These are phyloP conservation scores for Syncephalastrum contaminatum DNA, from an alignment of 371 early-diverging fungal species.

Conservation along the genomic window DNA sequence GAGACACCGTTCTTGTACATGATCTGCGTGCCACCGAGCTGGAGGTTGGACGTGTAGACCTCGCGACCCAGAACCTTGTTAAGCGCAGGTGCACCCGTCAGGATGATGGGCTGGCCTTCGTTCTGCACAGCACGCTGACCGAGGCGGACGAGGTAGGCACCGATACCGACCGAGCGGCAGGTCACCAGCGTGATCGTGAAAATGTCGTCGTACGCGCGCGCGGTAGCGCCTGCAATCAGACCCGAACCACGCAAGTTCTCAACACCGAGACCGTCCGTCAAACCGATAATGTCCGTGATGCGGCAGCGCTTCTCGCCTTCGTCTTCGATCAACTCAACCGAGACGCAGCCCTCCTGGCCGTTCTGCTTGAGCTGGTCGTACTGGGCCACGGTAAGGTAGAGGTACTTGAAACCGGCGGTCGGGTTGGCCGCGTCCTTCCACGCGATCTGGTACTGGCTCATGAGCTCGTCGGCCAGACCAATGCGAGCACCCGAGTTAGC, in stretches of 20 bases:
- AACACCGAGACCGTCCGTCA: slow-evolving; percentile 93
- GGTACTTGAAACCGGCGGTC: slow-evolving; percentile 85
- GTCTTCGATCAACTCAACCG: slow-evolving; percentile 66
- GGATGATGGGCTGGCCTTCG: slow-evolving; percentile 96
- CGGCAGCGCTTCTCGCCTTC: slow-evolving; percentile 80
- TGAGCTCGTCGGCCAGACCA: slow-evolving; percentile 94
- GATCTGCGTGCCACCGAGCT: slow-evolving; percentile 98
- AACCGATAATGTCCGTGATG: slow-evolving; percentile 90
- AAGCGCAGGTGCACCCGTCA: slow-evolving; percentile 97
- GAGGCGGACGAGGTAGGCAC: slow-evolving; percentile 98
- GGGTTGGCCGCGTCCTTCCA: slow-evolving; percentile 87
- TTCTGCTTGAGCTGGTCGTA: slow-evolving; percentile 59
- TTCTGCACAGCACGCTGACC: slow-evolving; percentile 98
- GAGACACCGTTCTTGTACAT: slow-evolving; percentile 99
- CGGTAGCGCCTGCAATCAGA: slow-evolving; percentile 98
- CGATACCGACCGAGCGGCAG: slow-evolving; percentile 98
- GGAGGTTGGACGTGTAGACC: slow-evolving; percentile 97
- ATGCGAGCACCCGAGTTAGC: slow-evolving; percentile 99
- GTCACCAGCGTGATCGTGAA: slow-evolving; percentile 98
- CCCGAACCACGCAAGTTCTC: slow-evolving; percentile 98
- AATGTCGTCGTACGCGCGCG: slow-evolving; percentile 94
- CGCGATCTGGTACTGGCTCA: slow-evolving; percentile 78
- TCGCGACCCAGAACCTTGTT: slow-evolving; percentile 99
- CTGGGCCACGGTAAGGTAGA: slow-evolving; percentile 85
- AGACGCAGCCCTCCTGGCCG: slow-evolving; percentile 60